phyloP scores from a whole-genome alignment of 164 flowering plant species.

The Protea cynaroides region DNA sequence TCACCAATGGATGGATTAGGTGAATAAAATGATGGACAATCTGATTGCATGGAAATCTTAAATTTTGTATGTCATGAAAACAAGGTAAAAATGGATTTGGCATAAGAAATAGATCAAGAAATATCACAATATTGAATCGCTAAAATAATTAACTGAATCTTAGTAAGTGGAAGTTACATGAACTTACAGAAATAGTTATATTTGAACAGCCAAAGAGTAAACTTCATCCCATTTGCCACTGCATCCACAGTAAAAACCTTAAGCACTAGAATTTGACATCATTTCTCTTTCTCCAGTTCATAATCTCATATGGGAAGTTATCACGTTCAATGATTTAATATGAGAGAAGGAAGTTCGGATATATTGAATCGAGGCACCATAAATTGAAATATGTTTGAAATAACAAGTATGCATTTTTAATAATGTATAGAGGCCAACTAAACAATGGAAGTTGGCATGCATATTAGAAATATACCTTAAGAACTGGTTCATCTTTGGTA shows the following conservation, averaged over 20 bases:
- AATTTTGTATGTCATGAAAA: not conserved
- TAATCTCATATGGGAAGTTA: not conserved
- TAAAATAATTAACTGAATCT: not conserved
- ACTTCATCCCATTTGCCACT: constrained; percentile 79
- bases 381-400: not conserved
- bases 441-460: not conserved
- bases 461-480: constrained; percentile 43
- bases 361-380: not conserved
- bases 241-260: constrained; percentile 33
- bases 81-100: not conserved
- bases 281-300: not conserved
- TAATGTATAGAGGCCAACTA: not conserved
- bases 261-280: not conserved
- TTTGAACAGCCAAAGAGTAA: not conserved
- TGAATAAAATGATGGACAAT: no score
- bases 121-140: not conserved
- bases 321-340: not conserved
- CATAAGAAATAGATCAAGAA: not conserved
- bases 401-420: not conserved
- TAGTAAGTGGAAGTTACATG: not conserved
- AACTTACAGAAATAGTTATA: constrained; percentile 3
- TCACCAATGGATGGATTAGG: no score
- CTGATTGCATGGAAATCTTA: no score
- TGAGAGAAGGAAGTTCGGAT: not conserved
- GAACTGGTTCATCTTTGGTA: constrained; percentile 73